Evolutionary conservation across 2,329 filamentous ascomycete genomes (phyloP), one percentile per base, ranked within the genome.

Genomic region (Daldinia eschscholtzii): DNA sequence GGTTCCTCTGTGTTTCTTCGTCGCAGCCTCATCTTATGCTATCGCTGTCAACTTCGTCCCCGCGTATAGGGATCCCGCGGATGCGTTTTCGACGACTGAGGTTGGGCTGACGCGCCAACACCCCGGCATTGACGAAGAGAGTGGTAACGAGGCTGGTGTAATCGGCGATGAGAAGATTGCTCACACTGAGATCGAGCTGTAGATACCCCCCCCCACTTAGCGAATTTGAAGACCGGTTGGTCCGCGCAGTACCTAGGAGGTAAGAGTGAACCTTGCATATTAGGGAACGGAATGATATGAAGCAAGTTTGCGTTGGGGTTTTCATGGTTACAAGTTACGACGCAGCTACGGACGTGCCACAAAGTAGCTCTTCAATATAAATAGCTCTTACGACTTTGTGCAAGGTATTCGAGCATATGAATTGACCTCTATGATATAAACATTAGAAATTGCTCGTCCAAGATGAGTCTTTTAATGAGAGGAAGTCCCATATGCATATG

Each of bases 1-100:
- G 9, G 89, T 93, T 1, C 91, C 91, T 0, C 75, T 91, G 44
- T 73, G 75, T 57, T 90, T 91, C 73, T 88, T 91, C 76, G 77
- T 88, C 6, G 82, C 81, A 2, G 86, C 88, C 0, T 85, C 81
- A 82, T 80, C 83, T 0, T 91, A 91, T 68, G 84, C 88, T 0
- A 44, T 88, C 20, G 84, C 84, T 6, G 88, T 90, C 68, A 93
- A 93, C 79, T 92, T 92, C 72, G 81, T 89, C 4, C 88, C 89
- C 0, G 80, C 83, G 2, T 93, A 93, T 76, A 82, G 85, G 37
- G 81, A 86, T 61, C 86, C 89, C 0, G 87, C 89, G 2, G 91
- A 93, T 75, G 83, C 84, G 1, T 86, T 86, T 70, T 81, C 81
- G 7, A 80, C 81, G 23, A 77, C 84, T 0, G 79, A 85, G 1